Base-by-base conservation (phyloP, 2,329 filamentous ascomycete species). In the Elsinoe ampelina region DNA sequence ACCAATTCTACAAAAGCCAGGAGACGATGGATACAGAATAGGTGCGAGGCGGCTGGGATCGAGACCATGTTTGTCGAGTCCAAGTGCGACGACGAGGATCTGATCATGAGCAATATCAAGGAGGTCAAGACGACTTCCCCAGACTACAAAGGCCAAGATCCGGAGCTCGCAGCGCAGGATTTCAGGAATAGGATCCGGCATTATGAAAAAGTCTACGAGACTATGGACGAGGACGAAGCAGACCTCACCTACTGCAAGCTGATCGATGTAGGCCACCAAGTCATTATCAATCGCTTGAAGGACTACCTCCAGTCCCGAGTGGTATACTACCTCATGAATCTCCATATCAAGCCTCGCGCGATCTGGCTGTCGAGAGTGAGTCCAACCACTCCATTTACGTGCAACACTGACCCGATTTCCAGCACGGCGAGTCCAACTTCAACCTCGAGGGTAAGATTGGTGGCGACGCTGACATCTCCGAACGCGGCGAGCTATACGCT, bases 91-190 rank as follows among this genome's bases (percentile, higher is more conserved):
- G 86, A 96, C 64, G 91, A 97, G 70, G 86, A 92, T 43, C 77
- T 97, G 63, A 95, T 98, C 74, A 95, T 96, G 90, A 88, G 85
- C 77, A 98, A 98, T 71, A 96, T 98, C 63, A 83, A 91, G 62
- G 91, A 96, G 68, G 93, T 98, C 67, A 98, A 98, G 79, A 92
- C 90, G 1, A 95, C 89, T 22, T 95, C 89, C 57, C 93, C 93
- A 1, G 93, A 98, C 73, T 98, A 98, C 70, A 77, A 84, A 58
- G 93, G 91, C 57, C 90, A 95, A 71, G 93, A 98, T 68, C 93
- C 93, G 1, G 93, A 98, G 70, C 78, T 82, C 59, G 93, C 93
- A 2, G 93, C 91, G 10, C 80, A 84, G 58, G 93, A 98, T 71
- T 98, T 98, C 74, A 85, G 89, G 61, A 86, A 95, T 67, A 86